Percentiles rank a stretch among this genome's conserved stretches.
Evolutionary conservation across 1,139 yeast genomes (phyloP).

Genomic region (Suhomyces coccinellae): DNA sequence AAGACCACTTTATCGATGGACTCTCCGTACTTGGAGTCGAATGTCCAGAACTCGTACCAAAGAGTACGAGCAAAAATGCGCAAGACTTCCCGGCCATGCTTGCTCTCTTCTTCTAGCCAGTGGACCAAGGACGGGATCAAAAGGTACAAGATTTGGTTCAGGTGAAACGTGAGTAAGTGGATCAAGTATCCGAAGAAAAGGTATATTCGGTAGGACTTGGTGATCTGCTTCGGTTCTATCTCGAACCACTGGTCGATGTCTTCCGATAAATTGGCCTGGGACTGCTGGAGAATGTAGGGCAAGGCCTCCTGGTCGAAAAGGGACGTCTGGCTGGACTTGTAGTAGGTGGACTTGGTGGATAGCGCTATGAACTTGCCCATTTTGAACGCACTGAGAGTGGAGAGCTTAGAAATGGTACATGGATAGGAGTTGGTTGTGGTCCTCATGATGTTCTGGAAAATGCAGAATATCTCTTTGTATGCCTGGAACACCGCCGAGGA

Average conservation of each 20-base stretch:
- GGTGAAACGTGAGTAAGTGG: conserved; percentile 36
- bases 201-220: conserved; percentile 22
- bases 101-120: conserved; percentile 35
- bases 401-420: conserved; percentile 19
- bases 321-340: conserved; percentile 31
- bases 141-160: conserved; percentile 30
- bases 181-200: conserved; percentile 37
- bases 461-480: conserved; percentile 33
- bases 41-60: conserved; percentile 33
- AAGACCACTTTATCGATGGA: conserved; percentile 14
- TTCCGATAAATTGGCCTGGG: conserved; percentile 26
- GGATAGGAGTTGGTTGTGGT: conserved; percentile 14
- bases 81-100: conserved; percentile 8
- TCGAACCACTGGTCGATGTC: conserved; percentile 44
- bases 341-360: conserved; percentile 37
- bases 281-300: conserved; percentile 23
- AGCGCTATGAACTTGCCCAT: conserved; percentile 37
- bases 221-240: conserved; percentile 30
- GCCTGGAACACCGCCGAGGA: conserved; percentile 28
- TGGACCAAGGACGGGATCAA: conserved; percentile 39
- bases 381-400: conserved; percentile 30
- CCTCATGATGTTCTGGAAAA: conserved; percentile 28
- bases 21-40: conserved; percentile 23
- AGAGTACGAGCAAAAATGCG: conserved; percentile 17
- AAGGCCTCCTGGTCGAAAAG: conserved; percentile 36